Percentiles rank a stretch among this genome's conserved stretches.
Conservation (phyloP, 1,284 basidiomycete species). For the Rhodotorula sp. region DNA sequence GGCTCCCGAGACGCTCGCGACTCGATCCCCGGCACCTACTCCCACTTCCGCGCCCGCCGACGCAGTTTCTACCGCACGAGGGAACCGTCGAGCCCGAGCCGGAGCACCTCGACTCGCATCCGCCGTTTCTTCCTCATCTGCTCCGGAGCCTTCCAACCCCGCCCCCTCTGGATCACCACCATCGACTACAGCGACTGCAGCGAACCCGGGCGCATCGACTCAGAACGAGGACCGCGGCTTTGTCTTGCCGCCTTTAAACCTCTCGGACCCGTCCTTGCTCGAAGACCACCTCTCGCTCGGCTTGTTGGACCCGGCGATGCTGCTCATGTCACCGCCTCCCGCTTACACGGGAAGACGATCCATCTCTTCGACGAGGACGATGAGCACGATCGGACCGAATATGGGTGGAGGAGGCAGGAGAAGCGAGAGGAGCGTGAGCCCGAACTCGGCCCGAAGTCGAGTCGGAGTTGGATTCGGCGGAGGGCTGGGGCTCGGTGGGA, state of each 20-base stretch:
- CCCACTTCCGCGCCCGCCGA: neutral
- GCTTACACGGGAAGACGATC: slow-evolving; percentile 10
- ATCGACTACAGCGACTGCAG: neutral
- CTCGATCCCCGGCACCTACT: too few species aligned
- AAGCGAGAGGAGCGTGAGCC: neutral
- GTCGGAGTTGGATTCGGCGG: too few species aligned
- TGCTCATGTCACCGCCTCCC: slow-evolving; percentile 20
- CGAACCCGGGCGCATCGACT: neutral
- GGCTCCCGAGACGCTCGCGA: neutral
- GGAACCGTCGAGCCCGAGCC: neutral
- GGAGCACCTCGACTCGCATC: neutral
- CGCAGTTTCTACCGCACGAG: neutral
- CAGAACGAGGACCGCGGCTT: neutral
- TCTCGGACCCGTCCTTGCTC: slow-evolving; percentile 5
- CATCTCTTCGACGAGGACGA: neutral
- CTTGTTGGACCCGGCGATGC: slow-evolving; percentile 20
- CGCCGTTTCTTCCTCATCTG: neutral
- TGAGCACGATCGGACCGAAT: neutral
- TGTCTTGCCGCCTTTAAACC: neutral
- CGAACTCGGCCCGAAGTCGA: too few species aligned
- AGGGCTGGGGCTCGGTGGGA: neutral
- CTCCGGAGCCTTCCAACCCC: neutral
- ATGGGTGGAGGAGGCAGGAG: neutral
- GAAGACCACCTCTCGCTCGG: slow-evolving; percentile 31
- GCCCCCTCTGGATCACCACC: neutral